Percentiles rank a stretch among this genome's conserved stretches.
phyloP scores from a whole-genome alignment of 2,329 filamentous ascomycete species.

The Scortechinia acanthostroma region DNA sequence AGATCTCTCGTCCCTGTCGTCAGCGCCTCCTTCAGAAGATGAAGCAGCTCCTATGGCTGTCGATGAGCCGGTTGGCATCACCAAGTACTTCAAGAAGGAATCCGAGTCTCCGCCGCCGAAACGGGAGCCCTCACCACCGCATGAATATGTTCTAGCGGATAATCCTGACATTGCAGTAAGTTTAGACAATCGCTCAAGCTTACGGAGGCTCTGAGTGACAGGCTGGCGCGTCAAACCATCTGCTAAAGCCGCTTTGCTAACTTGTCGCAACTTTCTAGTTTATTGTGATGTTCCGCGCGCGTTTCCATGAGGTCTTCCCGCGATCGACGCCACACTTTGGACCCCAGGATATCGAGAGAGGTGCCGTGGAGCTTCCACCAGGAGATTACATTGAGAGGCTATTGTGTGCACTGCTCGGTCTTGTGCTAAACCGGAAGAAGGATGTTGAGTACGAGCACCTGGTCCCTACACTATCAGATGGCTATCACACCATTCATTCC shows the following conservation, averaged over 20 bases:
- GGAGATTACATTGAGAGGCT: constrained; percentile 82
- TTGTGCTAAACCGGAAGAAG: constrained; percentile 94
- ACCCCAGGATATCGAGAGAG: constrained; percentile 88
- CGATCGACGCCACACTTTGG: constrained; percentile 83
- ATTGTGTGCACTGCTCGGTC: constrained; percentile 77
- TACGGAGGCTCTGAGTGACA: too few relatives aligned
- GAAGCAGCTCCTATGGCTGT: constrained; percentile 33
- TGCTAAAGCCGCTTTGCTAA: constrained; percentile 42
- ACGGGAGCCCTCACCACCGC: constrained; percentile 78
- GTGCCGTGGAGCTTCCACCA: constrained; percentile 70
- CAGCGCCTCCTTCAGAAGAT: constrained; percentile 15
- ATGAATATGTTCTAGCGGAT: constrained; percentile 83
- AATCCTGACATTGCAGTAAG: constrained; percentile 87
- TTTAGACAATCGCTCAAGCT: too few relatives aligned
- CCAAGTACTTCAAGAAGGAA: constrained; percentile 59
- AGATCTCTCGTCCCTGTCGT: constrained; percentile 48
- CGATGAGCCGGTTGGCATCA: constrained; percentile 43
- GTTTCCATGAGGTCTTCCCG: constrained; percentile 83
- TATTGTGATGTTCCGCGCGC: constrained; percentile 93
- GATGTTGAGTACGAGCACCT: constrained; percentile 78
- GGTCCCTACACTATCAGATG: constrained; percentile 1
- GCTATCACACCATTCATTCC: constrained; percentile 5
- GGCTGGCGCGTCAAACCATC: constrained; percentile 35
- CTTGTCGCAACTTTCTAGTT: constrained; percentile 51
- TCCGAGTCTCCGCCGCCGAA: constrained; percentile 58